phyloP scores from a whole-genome alignment of 305 asterid species.

The Coffea humblotiana region DNA sequence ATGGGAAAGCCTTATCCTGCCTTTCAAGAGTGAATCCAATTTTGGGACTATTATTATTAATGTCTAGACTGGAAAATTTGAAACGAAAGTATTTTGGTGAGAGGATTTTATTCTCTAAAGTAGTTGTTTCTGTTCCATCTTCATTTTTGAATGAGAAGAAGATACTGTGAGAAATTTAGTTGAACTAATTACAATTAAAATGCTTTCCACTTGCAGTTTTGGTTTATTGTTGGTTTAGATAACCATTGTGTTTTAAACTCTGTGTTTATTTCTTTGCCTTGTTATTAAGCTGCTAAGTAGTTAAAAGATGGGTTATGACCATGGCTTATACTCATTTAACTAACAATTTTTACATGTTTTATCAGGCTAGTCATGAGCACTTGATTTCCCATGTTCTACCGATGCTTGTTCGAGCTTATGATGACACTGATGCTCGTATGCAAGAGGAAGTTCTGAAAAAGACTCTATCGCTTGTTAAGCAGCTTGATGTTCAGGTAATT shows the following conservation, averaged over 20 bases:
- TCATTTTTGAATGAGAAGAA: neutral
- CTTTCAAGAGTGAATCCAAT: neutral
- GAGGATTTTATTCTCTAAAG: too few relatives aligned
- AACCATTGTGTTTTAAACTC: neutral
- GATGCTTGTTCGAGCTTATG: constrained; percentile 92
- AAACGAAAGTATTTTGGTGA: too few relatives aligned
- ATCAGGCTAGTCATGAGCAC: constrained; percentile 87
- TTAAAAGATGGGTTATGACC: neutral
- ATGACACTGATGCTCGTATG: constrained; percentile 90
- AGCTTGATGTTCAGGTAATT: constrained; percentile 85
- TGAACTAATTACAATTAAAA: neutral
- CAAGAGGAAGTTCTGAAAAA: constrained; percentile 97
- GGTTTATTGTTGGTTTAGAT: neutral
- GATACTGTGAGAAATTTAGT: neutral
- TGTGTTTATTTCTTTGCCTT: neutral
- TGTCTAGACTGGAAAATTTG: neutral
- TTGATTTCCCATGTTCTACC: constrained; percentile 81
- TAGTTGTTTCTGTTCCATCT: neutral
- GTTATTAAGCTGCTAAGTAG: neutral
- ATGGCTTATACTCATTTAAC: neutral
- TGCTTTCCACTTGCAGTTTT: neutral
- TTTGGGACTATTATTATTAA: neutral
- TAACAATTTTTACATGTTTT: neutral
- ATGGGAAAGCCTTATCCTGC: neutral
- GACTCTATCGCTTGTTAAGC: constrained; percentile 76